Evolutionary conservation across 257 asterid genomes (phyloP), one percentile per base, ranked within the genome.

Genomic region (Scutellaria barbata): DNA sequence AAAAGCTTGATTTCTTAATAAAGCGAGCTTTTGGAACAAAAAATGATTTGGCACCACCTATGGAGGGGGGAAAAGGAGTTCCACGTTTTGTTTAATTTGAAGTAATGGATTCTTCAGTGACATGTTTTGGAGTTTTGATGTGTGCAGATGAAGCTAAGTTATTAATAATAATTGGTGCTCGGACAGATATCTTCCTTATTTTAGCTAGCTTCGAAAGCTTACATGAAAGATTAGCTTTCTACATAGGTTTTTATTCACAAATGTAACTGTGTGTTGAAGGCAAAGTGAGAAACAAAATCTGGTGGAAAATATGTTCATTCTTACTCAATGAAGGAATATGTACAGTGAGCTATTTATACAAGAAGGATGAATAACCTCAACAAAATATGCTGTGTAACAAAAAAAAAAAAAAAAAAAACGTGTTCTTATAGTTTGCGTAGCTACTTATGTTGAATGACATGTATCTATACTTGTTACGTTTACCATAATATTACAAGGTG

Each of bases 41-140:
- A 64, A 18, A 47, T 42, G 47, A 43, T 42, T 63, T 52, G 46
- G 25, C 68, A 63, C 63, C 63, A 30, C 14, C 40, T 48, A 5
- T 48, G 8, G 40, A 11, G 62, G 9, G 25, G 10, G 47, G 22
- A 46, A 16, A 7, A 9, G 41, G 18, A 59, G 45, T 42, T 39
- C 10, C 48, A 2, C 68, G 74, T 76, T 55, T 46, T 37, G 61
- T 56, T 59, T 37, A 42, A 51, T 64, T 22, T 46, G 68, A 71
- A 60, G 6, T 35, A 22, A 58, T 58, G 11, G 66, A 74, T 74
- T 33, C 46, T 37, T 48, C n/a, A 41, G 52, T 68, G 59, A 17
- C 22, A 12, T 17, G 33, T 74, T 74, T 69, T 25, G 59, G 68
- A 33, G 62, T 69, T 59, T 59, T 52, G 42, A 5, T 46, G 7